These are phyloP conservation scores for Pulicaria dysenterica DNA, from an alignment of 129 eudicot species.

Conservation along the genomic window DNA sequence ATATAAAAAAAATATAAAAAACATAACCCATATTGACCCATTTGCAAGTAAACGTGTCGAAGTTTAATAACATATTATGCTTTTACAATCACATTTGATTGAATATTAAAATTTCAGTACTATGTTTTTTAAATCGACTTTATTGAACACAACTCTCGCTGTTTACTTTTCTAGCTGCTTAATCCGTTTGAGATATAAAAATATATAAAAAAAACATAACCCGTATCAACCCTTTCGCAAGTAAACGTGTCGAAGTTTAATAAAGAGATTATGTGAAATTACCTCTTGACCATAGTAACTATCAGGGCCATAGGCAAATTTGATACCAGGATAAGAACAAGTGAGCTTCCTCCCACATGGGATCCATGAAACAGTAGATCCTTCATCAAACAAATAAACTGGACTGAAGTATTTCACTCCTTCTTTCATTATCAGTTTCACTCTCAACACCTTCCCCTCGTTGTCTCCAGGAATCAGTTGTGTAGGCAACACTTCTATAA, in stretches of 20 bases:
- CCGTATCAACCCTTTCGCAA: neutral
- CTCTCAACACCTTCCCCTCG: conserved; percentile 92
- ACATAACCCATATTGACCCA: too few species aligned
- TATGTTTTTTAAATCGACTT: too few species aligned
- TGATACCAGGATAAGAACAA: conserved; percentile 99
- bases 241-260: neutral
- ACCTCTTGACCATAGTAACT: conserved; percentile 83
- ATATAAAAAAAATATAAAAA: too few species aligned
- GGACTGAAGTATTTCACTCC: conserved; percentile 88
- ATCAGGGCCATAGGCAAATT: conserved; percentile 87
- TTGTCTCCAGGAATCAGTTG: conserved; percentile 92
- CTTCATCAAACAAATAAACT: conserved; percentile 95
- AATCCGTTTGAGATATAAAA: neutral
- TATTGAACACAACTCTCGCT: too few species aligned
- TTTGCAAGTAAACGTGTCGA: too few species aligned
- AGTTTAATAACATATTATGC: too few species aligned
- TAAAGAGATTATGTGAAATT: conserved; percentile 17
- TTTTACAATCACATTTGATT: too few species aligned
- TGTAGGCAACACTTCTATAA: conserved; percentile 90
- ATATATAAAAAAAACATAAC: neutral
- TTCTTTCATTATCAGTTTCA: conserved; percentile 90
- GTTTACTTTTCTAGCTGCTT: neutral
- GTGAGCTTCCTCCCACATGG: conserved; percentile 98
- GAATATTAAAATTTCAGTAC: too few species aligned
- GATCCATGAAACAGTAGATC: conserved; percentile 90